Percentiles rank a stretch among this genome's conserved stretches.
Evolutionary conservation across 371 early-diverging fungal species (phyloP).

Genomic region (Phascolomyces articulosus): DNA sequence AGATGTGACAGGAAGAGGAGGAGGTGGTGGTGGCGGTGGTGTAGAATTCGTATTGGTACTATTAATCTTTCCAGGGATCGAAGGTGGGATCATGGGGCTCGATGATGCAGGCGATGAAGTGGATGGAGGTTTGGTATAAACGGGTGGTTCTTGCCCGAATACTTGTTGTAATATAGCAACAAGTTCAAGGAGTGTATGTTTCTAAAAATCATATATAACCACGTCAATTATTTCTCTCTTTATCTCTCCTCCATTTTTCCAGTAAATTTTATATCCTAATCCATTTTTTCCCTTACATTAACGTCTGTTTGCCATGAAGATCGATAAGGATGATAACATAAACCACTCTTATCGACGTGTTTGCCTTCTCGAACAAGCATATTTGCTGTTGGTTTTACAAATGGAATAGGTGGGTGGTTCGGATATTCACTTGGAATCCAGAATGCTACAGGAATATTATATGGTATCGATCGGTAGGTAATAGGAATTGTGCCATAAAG

Average conservation of each 20-base stretch:
- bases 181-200: conserved; percentile 64
- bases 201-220: conserved; percentile 29
- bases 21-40: conserved; percentile 24
- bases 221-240: neutral
- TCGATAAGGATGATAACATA: conserved; percentile 85
- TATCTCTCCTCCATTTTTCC: neutral
- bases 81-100: conserved; percentile 15
- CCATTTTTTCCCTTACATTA: conserved; percentile 24
- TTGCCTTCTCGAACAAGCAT: conserved; percentile 85
- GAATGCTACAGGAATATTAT: conserved; percentile 91
- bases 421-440: conserved; percentile 91
- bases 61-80: conserved; percentile 10
- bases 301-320: conserved; percentile 56
- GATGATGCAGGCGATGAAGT: conserved; percentile 1
- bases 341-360: conserved; percentile 85
- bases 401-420: conserved; percentile 75
- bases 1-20: conserved; percentile 29
- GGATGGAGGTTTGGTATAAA: conserved; percentile 63
- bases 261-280: neutral
- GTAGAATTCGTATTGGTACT: neutral
- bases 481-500: conserved; percentile 89
- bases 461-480: conserved; percentile 76
- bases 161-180: conserved; percentile 71
- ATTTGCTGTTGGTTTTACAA: conserved; percentile 85
- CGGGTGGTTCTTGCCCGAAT: conserved; percentile 81